Evolutionary conservation across 257 asterid species (phyloP).

Genomic region (Nemophila menziesii): DNA sequence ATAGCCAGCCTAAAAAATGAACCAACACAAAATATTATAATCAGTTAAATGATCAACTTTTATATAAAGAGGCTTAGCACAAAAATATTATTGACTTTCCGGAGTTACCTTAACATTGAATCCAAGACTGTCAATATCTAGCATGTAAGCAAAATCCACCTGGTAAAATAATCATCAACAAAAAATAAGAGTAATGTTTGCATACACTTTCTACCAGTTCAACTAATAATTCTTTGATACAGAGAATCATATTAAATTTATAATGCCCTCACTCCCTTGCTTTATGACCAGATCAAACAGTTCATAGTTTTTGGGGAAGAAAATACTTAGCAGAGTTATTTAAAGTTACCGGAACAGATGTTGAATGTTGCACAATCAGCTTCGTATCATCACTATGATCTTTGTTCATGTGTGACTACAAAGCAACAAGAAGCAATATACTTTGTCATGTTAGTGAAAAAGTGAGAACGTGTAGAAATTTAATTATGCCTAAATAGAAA

Average conservation of each 20-base stretch:
- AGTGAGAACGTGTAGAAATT: not conserved
- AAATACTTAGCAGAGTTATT: not conserved
- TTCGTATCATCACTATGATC: slow-evolving; percentile 87
- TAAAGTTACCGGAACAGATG: slow-evolving; percentile 70
- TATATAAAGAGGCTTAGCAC: no score
- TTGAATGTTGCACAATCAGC: slow-evolving; percentile 67
- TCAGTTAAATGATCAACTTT: no score
- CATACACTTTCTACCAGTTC: no score
- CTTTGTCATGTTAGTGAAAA: not conserved
- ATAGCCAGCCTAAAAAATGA: slow-evolving; percentile 52
- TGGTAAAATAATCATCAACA: slow-evolving; percentile 21
- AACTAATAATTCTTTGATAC: no score
- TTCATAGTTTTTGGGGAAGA: not conserved
- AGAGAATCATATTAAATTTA: no score
- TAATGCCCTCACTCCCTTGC: not conserved
- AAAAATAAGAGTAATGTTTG: no score
- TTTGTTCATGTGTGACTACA: slow-evolving; percentile 94
- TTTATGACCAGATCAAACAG: not conserved
- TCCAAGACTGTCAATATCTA: slow-evolving; percentile 89
- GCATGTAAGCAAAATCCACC: slow-evolving; percentile 76
- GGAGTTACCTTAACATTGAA: slow-evolving; percentile 71
- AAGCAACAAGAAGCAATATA: slow-evolving; percentile 7
- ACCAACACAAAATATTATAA: no score
- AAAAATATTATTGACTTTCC: slow-evolving; percentile 7
- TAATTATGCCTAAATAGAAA: slow-evolving; percentile 1